These are phyloP conservation scores for Lentinula boryana DNA, from an alignment of 768 basidiomycete species.

Conservation along the genomic window DNA sequence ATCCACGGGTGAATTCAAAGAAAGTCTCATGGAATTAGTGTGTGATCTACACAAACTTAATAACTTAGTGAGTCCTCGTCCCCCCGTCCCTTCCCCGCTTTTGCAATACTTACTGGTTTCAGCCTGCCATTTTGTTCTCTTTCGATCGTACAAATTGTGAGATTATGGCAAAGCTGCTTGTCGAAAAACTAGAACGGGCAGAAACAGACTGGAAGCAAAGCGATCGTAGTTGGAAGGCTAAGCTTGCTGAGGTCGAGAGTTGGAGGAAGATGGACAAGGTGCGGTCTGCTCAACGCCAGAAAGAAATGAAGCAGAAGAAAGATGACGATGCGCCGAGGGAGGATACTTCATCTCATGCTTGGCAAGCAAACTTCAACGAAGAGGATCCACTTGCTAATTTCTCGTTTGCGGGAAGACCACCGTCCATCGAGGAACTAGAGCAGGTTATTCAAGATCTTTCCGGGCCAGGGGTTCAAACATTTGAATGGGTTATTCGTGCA, in stretches of 20 bases:
- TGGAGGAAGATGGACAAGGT: constrained; percentile 44
- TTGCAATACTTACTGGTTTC: not conserved
- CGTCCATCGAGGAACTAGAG: constrained; percentile 41
- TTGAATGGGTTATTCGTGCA: constrained; percentile 39
- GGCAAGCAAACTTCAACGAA: constrained; percentile 10
- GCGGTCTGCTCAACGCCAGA: constrained; percentile 38
- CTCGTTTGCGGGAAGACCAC: constrained; percentile 36
- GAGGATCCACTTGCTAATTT: not conserved
- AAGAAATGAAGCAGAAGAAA: constrained; percentile 31
- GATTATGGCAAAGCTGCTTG: constrained; percentile 36
- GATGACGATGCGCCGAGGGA: constrained; percentile 19
- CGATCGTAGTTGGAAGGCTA: constrained; percentile 43
- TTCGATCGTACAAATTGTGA: constrained; percentile 61
- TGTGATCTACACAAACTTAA: not conserved
- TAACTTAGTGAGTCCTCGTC: not conserved
- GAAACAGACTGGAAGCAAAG: constrained; percentile 45
- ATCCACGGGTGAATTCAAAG: not conserved
- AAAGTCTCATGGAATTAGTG: not conserved
- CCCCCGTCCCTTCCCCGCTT: not conserved
- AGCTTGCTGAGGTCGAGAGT: constrained; percentile 42
- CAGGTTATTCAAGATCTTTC: constrained; percentile 37
- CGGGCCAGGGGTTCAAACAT: constrained; percentile 24
- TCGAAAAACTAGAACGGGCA: constrained; percentile 27
- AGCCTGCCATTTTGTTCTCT: constrained; percentile 67
- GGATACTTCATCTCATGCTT: constrained; percentile 13